Conservation (phyloP, 306 rosid species). For the Lathyrus tuberosus region DNA sequence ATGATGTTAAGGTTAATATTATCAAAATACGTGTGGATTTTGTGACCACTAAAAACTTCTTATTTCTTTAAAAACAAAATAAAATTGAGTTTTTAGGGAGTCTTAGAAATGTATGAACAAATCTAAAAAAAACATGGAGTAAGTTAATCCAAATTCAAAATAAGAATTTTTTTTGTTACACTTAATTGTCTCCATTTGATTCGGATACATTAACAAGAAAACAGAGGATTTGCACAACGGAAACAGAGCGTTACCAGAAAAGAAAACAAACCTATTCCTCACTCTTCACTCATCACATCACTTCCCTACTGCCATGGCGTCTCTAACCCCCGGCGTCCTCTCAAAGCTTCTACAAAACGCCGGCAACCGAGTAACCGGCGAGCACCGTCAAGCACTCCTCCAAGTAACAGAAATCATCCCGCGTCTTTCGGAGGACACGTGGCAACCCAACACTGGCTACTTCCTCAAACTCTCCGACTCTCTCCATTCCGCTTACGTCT, state of each 20-base stretch:
- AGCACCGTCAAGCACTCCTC: constrained; percentile 71
- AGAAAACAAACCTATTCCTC: background rate
- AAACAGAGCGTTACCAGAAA: background rate
- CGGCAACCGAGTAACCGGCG: constrained; percentile 53
- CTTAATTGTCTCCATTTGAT: background rate
- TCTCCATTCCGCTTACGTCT: constrained; percentile 61
- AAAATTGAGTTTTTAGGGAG: no score
- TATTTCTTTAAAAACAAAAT: no score
- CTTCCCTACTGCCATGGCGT: constrained; percentile 53
- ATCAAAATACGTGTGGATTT: no score
- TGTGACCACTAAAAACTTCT: no score
- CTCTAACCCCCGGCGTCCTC: constrained; percentile 72
- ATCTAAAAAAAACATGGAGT: no score
- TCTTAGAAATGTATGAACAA: no score
- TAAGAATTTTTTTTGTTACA: no score
- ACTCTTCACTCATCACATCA: background rate
- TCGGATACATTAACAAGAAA: no score
- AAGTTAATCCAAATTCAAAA: background rate
- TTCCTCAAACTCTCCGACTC: constrained; percentile 80
- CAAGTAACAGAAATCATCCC: constrained; percentile 78
- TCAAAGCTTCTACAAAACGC: constrained; percentile 69
- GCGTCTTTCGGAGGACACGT: constrained; percentile 51
- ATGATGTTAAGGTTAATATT: no score
- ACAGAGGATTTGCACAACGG: background rate
- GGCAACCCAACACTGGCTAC: constrained; percentile 62